A percentile compares a stretch with the other conserved stretches of the same genome.
These are phyloP conservation scores for Penicillium brevicompactum DNA, from an alignment of 2,329 filamentous ascomycete species.

Conservation along the genomic window DNA sequence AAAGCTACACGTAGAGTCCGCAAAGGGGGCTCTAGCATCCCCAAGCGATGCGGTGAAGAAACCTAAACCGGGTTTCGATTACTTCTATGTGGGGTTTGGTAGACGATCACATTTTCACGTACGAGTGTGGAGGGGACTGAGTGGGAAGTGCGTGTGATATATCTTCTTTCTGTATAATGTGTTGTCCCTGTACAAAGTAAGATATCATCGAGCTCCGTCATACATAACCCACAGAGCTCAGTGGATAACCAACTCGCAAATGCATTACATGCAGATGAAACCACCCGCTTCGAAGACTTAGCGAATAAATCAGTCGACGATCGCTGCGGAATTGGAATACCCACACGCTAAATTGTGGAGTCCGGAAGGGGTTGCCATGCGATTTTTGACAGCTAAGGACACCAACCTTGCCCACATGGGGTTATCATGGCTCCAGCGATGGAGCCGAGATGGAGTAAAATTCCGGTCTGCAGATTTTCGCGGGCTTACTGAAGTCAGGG, in stretches of 20 bases:
- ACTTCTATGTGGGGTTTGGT: not conserved
- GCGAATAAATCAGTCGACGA: not conserved
- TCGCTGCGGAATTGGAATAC: not conserved
- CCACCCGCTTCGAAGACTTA: not conserved
- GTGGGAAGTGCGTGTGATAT: too few relatives aligned
- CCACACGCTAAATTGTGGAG: slow-evolving; percentile 5
- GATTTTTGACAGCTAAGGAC: slow-evolving; percentile 2
- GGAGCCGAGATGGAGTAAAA: not conserved
- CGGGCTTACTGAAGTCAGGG: not conserved
- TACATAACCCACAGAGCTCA: too few relatives aligned
- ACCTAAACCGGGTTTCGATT: not conserved
- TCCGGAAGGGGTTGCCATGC: not conserved
- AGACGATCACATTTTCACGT: slow-evolving; percentile 1
- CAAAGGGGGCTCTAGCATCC: not conserved
- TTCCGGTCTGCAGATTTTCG: not conserved
- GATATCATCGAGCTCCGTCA: not conserved
- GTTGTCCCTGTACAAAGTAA: not conserved
- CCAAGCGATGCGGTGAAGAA: slow-evolving; percentile 1
- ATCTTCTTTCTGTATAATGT: not conserved
- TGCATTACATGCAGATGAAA: not conserved
- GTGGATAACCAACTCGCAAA: too few relatives aligned
- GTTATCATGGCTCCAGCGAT: not conserved
- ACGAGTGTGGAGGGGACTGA: too few relatives aligned
- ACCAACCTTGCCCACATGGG: not conserved
- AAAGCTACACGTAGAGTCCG: not conserved